Evolutionary conservation across 441 rosid genomes (phyloP).

Genomic region (Kokia cookei): DNA sequence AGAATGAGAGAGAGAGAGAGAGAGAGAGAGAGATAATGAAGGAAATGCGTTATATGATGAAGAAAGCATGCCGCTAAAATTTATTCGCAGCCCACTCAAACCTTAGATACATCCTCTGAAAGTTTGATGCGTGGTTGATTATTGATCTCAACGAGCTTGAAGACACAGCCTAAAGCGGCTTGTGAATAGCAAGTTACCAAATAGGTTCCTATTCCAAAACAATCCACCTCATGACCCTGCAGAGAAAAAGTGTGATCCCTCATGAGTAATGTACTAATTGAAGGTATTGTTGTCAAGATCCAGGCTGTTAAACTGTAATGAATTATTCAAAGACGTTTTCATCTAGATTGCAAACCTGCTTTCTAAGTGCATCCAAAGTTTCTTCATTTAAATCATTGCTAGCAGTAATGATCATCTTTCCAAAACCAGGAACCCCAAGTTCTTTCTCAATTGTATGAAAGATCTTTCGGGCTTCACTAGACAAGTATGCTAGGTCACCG

Average conservation of each 20-base stretch:
- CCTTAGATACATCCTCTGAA: slow-evolving; percentile 97
- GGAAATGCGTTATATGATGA: not conserved
- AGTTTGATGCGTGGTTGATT: slow-evolving; percentile 92
- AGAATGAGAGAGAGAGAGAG: not conserved
- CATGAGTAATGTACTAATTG: not conserved
- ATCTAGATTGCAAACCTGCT: slow-evolving; percentile 52
- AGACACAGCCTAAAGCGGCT: slow-evolving; percentile 93
- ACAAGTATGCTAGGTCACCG: slow-evolving; percentile 86
- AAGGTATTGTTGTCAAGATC: not conserved
- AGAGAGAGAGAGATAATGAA: not conserved
- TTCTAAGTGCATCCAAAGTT: slow-evolving; percentile 89
- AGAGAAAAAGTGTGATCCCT: not conserved
- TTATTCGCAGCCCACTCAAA: slow-evolving; percentile 14
- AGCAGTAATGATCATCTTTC: slow-evolving; percentile 67
- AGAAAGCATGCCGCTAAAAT: not conserved
- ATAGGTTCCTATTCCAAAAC: slow-evolving; percentile 89
- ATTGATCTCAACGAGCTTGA: slow-evolving; percentile 92
- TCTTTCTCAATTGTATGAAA: slow-evolving; percentile 60
- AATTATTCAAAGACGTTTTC: not conserved
- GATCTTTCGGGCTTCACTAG: slow-evolving; percentile 69
- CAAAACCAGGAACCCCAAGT: slow-evolving; percentile 61
- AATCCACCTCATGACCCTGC: slow-evolving; percentile 94
- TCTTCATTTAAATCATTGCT: slow-evolving; percentile 97
- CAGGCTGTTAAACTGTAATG: not conserved
- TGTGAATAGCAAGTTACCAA: slow-evolving; percentile 90